Evolutionary conservation across 352 stramenopile genomes (phyloP), one percentile per base, ranked within the genome.

Genomic region (Globisporangium cystogenes): DNA sequence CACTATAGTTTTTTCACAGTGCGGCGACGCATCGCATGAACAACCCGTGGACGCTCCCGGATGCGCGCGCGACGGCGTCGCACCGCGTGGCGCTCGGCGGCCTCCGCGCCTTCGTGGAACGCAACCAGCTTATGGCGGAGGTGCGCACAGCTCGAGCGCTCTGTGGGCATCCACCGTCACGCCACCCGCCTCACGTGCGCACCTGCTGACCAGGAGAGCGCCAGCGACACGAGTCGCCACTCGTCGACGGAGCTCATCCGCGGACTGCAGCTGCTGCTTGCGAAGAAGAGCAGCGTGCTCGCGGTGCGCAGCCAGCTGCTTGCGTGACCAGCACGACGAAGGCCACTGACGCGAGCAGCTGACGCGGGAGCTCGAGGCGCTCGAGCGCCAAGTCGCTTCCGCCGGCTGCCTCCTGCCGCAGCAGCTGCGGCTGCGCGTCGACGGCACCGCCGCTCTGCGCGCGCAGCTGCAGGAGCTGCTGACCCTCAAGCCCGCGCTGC

Each of bases 81-180:
- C 59, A 67, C 26, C 66, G 55, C 18, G 62, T 63, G 3, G 53
- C 67, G 5, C 54, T 82, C 6, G 71, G 74, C 48, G 62, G 67
- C 0, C n/a, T 76, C 44, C 62, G 70, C 48, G 60, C 58, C 1
- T 76, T 82, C 45, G 67, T 71, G n/a, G 27, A 61, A 47, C 69
- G 67, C 40, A 62, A 80, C 37, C 43, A 65, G 55, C 50, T 82
- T 7, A n/a, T 23, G 20, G 20, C 39, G n/a, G n/a, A n/a, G n/a
- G n/a, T n/a, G n/a, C n/a, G n/a, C n/a, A n/a, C n/a, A n/a, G n/a
- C n/a, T n/a, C n/a, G n/a, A n/a, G n/a, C n/a, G n/a, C n/a, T n/a
- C n/a, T n/a, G n/a, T n/a, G n/a, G n/a, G n/a, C n/a, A n/a, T n/a
- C n/a, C n/a, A n/a, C 2, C 33, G 33, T 39, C 12, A 39, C 33